Conservation (phyloP, 2,329 filamentous ascomycete species). For the Fusarium longipes region DNA sequence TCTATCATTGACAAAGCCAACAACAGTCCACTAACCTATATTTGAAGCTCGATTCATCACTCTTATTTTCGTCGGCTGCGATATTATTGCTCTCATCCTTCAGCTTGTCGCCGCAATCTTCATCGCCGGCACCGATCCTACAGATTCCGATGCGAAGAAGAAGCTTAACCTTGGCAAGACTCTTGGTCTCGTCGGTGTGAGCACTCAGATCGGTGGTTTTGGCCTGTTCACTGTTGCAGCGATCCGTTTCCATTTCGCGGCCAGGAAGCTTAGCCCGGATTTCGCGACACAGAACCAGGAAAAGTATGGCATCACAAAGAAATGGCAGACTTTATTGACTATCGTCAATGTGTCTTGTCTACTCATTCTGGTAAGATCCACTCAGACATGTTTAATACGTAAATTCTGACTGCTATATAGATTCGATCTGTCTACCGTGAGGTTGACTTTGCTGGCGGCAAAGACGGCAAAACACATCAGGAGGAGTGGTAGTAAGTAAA, state of each 20-base stretch:
- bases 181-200: constrained; percentile 36
- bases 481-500: constrained; percentile 40
- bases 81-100: constrained; percentile 53
- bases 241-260: constrained; percentile 59
- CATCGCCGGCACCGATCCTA: constrained; percentile 52
- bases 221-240: constrained; percentile 59
- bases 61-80: constrained; percentile 56
- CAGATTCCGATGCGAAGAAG: constrained; percentile 48
- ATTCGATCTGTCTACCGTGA: constrained; percentile 40
- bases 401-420: neutral
- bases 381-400: fast-evolving
- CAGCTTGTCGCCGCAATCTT: constrained; percentile 55
- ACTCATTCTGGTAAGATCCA: constrained; percentile 31
- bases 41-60: constrained; percentile 45
- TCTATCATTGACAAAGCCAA: fast-evolving
- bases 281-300: constrained; percentile 30
- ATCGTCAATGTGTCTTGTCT: constrained; percentile 34
- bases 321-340: constrained; percentile 29
- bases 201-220: constrained; percentile 58
- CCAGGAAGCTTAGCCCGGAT: constrained; percentile 29
- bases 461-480: constrained; percentile 28
- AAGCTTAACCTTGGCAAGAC: constrained; percentile 34
- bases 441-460: constrained; percentile 35
- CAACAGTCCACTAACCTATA: neutral
- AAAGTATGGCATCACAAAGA: constrained; percentile 22